These are phyloP conservation scores for Neofusicoccum laricinum DNA, from an alignment of 2,329 filamentous ascomycete genomes.

Conservation along the genomic window DNA sequence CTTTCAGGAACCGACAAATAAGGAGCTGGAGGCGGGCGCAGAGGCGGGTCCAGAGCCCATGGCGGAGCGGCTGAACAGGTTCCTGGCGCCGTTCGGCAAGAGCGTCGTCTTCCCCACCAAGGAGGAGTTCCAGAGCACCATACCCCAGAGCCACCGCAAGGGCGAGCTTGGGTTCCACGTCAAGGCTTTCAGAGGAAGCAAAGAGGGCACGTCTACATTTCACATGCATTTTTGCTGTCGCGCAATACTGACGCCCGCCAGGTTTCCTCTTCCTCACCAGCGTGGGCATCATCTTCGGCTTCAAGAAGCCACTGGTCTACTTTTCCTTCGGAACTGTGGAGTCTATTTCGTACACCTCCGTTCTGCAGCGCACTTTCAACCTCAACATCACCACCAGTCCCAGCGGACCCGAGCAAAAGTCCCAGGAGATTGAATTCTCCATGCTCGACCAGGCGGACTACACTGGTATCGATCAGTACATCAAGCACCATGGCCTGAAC, in stretches of 20 bases:
- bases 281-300: constrained; percentile 61
- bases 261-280: constrained; percentile 63
- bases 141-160: constrained; percentile 60
- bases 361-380: constrained; percentile 65
- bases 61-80: constrained; percentile 46
- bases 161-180: constrained; percentile 63
- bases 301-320: constrained; percentile 64
- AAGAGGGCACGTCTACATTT: constrained; percentile 52
- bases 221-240: background rate
- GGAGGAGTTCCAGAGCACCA: constrained; percentile 58
- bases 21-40: constrained; percentile 42
- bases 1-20: constrained; percentile 51
- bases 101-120: constrained; percentile 52
- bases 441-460: constrained; percentile 66
- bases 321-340: constrained; percentile 60
- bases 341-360: constrained; percentile 61
- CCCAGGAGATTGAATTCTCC: constrained; percentile 60
- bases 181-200: constrained; percentile 62
- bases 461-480: constrained; percentile 59
- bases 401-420: constrained; percentile 29
- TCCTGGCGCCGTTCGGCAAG: constrained; percentile 45
- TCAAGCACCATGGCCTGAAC: constrained; percentile 59
- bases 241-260: constrained; percentile 23
- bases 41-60: constrained; percentile 42
- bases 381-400: constrained; percentile 45